Base-by-base conservation (phyloP, 2,329 filamentous ascomycete species). In the Davidsoniella virescens region DNA sequence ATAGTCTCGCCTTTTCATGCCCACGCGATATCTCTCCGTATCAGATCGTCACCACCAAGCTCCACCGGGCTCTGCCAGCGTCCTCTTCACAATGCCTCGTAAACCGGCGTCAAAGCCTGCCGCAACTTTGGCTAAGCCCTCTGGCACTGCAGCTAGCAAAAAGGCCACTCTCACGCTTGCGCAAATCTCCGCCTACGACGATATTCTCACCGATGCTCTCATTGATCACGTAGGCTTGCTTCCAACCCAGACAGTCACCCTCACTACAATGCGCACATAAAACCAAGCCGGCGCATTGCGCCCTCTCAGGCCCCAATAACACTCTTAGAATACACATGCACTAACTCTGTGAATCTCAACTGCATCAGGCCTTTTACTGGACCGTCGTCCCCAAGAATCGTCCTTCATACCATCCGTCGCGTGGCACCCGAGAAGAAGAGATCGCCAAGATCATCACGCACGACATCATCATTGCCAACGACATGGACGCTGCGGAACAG, bases 331-430 rank as follows among this genome's bases (percentile, higher is more conserved):
- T 33, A 38, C 55, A 57, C 46, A 47, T n/a, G 33, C 26, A 14
- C 16, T 26, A 38, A 17, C 33, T 47, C 54, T 53, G 6, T 45
- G 12, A 5, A 9, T 17, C 14, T 25, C 14, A 26, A 23, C 7
- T 37, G 25, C 38, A 36, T 54, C 57, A 95, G 90, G 82, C 87
- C 8, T 95, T 85, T 65, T 98, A 92, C 70, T 96, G 92, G 90
- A 90, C 90, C 5, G 84, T 78, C 3, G 94, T 95, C 53, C 88
- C 90, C 56, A 98, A 98, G 67, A 94, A 96, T 60, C 81, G 84
- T 54, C 80, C 78, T 51, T 86, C 85, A 50, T 96, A 94, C 64
- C 84, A 85, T 59, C 75, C 87, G 1, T 87, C 84, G 5, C 81
- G 92, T 55, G 86, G 86, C 39, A 71, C 96, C 47, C 78, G 76